Base-by-base conservation (phyloP, 805 yeast species). In the Metschnikowia sp. region DNA sequence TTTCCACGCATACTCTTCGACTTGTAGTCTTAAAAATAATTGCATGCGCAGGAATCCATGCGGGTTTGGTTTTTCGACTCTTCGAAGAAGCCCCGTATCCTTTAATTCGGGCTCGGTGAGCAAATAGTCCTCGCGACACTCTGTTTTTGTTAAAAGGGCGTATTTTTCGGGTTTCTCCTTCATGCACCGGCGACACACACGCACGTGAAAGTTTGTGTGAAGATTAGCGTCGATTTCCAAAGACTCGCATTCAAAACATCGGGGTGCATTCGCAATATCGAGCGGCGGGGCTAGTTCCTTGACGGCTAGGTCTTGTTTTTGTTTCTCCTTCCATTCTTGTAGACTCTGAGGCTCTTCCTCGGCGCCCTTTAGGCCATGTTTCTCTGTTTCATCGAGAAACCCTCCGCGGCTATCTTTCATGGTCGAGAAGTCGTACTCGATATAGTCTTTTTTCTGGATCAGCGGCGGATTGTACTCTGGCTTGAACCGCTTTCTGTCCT, bases 41-140 rank as follows among this genome's bases (percentile, higher is more conserved):
- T 91, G 96, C 99, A 94, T 94, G 60, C 94, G 78, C 42, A 89
- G 86, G 66, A 82, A 94, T 37, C 91, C 89, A 65, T 94, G 96
- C 0, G 99, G 99, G 61, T 94, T 94, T 2, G 96, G 89, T 57
- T 91, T 88, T 52, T 90, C 96, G 50, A 92, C 70, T 52, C 94
- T 79, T 10, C 85, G 85, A 50, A 94, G 72, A 22, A 91, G 66
- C 2, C 64, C 72, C 6, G 66, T 67, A 62, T 94, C 99, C 44
- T 79, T 76, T 37, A 94, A 74, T 62, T 94, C 99, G 0, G 97
- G 94, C 41, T 94, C 99, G 0, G 99, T 94, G 29, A 94, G 65
- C 36, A 94, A 77, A 63, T 94, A 94, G 68, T 94, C 99, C 56
- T 87, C 92, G 36, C 83, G 79, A 64, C 97, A 90, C 66, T 94